A percentile compares a stretch with the other conserved stretches of the same genome.
Conservation (phyloP, 495 filamentous ascomycete species). For the Thozetella sp. region DNA sequence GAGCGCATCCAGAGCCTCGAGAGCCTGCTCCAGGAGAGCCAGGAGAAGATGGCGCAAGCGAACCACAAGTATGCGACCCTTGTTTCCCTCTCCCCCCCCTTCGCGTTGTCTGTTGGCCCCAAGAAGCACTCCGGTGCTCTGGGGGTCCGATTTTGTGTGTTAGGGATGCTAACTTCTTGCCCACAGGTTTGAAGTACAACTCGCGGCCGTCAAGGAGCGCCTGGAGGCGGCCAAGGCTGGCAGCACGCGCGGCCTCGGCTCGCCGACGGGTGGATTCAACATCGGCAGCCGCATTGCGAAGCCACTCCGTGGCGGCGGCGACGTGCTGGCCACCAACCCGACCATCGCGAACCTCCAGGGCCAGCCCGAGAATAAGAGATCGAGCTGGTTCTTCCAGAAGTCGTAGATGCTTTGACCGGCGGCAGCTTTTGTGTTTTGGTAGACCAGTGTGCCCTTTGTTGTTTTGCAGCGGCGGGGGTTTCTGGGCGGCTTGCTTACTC, state of each 20-base stretch:
- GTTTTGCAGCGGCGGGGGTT: background rate
- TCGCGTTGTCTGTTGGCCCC: slow-evolving; percentile 11
- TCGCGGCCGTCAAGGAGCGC: slow-evolving; percentile 95
- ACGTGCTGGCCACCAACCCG: slow-evolving; percentile 46
- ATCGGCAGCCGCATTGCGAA: slow-evolving; percentile 93
- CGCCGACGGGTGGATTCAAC: slow-evolving; percentile 69
- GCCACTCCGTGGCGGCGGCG: slow-evolving; percentile 90
- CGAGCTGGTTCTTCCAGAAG: slow-evolving; percentile 61
- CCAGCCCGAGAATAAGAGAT: slow-evolving; percentile 53
- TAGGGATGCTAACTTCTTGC: slow-evolving; percentile 5
- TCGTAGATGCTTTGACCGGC: slow-evolving; percentile 18
- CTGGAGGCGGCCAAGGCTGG: slow-evolving; percentile 93
- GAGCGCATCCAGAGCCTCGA: slow-evolving; percentile 95
- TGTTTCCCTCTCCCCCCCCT: slow-evolving; percentile 5
- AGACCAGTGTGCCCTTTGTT: background rate
- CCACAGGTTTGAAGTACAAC: slow-evolving; percentile 89
- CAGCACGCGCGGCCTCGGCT: slow-evolving; percentile 77
- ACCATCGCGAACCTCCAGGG: slow-evolving; percentile 55
- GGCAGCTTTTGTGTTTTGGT: background rate
- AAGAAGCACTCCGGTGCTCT: too few relatives aligned
- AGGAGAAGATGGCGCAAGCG: slow-evolving; percentile 93
- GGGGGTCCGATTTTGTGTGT: too few relatives aligned
- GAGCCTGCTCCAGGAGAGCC: slow-evolving; percentile 89
- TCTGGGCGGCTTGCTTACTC: background rate
- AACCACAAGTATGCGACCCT: slow-evolving; percentile 80